phyloP scores from a whole-genome alignment of 2,329 filamentous ascomycete genomes.

The Sporothrix inflata region DNA sequence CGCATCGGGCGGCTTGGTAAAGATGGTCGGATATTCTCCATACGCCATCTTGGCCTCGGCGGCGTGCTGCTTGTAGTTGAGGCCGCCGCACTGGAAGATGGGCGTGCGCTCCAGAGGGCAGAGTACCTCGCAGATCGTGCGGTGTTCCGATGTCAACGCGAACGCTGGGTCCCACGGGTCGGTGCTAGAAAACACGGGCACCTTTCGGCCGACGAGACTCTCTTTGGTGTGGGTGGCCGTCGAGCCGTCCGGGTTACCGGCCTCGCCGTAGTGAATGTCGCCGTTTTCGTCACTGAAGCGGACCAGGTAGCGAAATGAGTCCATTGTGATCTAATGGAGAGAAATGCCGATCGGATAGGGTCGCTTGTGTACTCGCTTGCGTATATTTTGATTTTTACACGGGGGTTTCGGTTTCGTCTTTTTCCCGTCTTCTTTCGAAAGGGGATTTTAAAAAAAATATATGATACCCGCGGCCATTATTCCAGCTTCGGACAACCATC shows the following conservation, averaged over 20 bases:
- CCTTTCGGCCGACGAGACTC: conserved; percentile 17
- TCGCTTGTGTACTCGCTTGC: no score
- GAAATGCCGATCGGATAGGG: no score
- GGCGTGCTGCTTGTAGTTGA: conserved; percentile 36
- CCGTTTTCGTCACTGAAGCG: conserved; percentile 26
- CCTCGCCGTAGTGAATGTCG: conserved; percentile 22
- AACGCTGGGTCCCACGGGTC: conserved; percentile 20
- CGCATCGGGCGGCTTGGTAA: not conserved
- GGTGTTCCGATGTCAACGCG: conserved; percentile 7
- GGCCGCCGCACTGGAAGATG: conserved; percentile 34
- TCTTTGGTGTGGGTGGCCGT: conserved; percentile 9
- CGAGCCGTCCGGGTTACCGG: not conserved
- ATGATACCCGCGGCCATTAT: no score
- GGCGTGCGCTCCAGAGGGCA: conserved; percentile 51
- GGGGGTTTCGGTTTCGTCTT: no score
- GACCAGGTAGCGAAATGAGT: conserved; percentile 11
- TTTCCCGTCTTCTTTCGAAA: no score
- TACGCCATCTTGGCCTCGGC: conserved; percentile 30
- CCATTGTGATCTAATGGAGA: not conserved
- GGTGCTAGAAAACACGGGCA: conserved; percentile 15
- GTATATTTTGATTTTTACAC: no score
- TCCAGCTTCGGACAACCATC: no score
- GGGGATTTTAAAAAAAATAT: no score
- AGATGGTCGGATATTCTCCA: not conserved
- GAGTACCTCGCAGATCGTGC: conserved; percentile 43